Base-by-base conservation (phyloP, 257 asterid species). In the Nicotiana benthamiana region DNA sequence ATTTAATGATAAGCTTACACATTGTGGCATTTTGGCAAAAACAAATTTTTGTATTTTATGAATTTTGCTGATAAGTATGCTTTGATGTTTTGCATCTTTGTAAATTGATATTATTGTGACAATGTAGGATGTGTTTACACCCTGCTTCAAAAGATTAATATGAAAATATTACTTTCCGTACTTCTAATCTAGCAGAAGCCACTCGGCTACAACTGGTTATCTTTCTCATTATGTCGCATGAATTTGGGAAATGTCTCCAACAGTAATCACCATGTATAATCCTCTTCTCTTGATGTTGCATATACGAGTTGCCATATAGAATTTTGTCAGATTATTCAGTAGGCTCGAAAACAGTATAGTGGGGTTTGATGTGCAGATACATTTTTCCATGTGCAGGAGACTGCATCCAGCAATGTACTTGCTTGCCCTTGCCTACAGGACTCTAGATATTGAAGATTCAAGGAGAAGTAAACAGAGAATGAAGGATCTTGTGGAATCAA, bases 381-480 rank as follows among this genome's bases (percentile, higher is more conserved):
- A 51, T 80, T 60, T 53, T 85, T 48, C 67, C 61, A 16, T 80
- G 48, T 89, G 89, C 97, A 95, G 99, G 94, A 93, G 91, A 88
- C 93, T 95, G 79, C 98, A 92, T 85, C 99, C 99, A 78, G 98
- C 98, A 52, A 84, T 95, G 81, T 93, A 95, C 88, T 87, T 95
- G 90, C 94, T 95, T 84, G 86, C 92, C 82, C 91, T 95, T 84
- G 98, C 98, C 82, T 95, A 95, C 85, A 90, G 98, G 84, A 91
- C 97, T 80, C 90, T 95, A 74, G 99, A 95, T 84, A 88, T 95
- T 78, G 99, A 95, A 89, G 90, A 87, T 82, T 85, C 81, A 48
- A 89, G 87, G 87, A 88, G 86, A 86, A 74, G 78, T 68, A 91
- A 83, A 86, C 86, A 75, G 85, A 77, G 90, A 52, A 75, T 91